Evolutionary conservation across 495 filamentous ascomycete genomes (phyloP), one percentile per base, ranked within the genome.

Genomic region (Talaromyces thailandensis): DNA sequence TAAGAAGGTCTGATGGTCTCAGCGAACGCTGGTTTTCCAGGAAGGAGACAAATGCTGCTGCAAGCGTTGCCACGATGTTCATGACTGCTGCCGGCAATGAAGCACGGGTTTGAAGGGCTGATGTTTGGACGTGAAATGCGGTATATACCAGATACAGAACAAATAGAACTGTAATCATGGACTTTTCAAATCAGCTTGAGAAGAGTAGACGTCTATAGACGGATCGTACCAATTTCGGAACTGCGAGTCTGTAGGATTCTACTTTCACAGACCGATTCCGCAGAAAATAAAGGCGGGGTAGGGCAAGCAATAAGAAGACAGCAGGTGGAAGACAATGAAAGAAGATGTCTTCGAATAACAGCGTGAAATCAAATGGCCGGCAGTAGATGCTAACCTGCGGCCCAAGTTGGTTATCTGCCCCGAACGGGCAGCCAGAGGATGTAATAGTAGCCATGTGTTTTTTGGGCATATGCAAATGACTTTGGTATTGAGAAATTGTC

Each of bases 1-100:
- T 81, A 45, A 90, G 70, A 11, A 89, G 62, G 31, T 80, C 71
- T 0, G 88, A 89, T 1, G 87, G 85, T 51, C 79, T 76, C 26
- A 79, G 68, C 61, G 79, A 79, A 23, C 76, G 74, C 28, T 73
- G 68, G 66, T 89, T 85, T 63, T 90, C 85, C 11, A 80, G 60
- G 63, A 76, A 78, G 0, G 84, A 86, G 11, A 88, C 74, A 8
- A 73, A 37, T 28, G 73, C 48, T 48, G 86, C 70, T 5, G 74
- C 62, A 4, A 80, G 57, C 7, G 71, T 66, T 6, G 71, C 78
- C 28, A 81, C 60, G 3, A 83, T 70, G 21, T 72, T 64, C 11
- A 87, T 55, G 0, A 69, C 73, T 48, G 77, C 76, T 3, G 81
- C 69, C 2, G 84, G 68, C 12, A 87, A 64, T 0, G 83, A 81